Evolutionary conservation across 768 basidiomycete genomes (phyloP).

Genomic region (Boletus rubroflammeus): DNA sequence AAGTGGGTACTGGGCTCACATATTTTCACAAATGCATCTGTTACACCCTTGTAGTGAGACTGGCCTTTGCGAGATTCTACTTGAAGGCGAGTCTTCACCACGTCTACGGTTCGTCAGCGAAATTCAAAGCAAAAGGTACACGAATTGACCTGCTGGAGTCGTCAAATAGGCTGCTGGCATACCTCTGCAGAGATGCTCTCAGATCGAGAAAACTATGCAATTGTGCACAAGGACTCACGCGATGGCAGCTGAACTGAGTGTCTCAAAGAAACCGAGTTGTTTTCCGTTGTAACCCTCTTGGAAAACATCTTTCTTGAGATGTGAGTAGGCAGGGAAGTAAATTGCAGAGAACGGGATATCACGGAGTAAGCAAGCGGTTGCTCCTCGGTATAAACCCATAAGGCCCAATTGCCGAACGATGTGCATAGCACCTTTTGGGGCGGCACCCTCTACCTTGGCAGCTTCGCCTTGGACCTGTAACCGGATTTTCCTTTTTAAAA

Average conservation of each 20-base stretch:
- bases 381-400: conserved; percentile 89
- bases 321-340: conserved; percentile 85
- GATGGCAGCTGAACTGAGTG: conserved; percentile 74
- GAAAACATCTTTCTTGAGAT: conserved; percentile 91
- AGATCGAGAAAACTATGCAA: conserved; percentile 24
- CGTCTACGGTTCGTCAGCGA: conserved; percentile 52
- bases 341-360: conserved; percentile 98
- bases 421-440: conserved; percentile 83
- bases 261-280: conserved; percentile 85
- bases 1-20: conserved; percentile 47
- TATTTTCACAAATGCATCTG: conserved; percentile 88
- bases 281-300: conserved; percentile 95
- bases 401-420: conserved; percentile 92
- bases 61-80: conserved; percentile 90
- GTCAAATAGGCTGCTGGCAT: conserved; percentile 97
- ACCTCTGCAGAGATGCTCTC: conserved; percentile 54
- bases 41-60: conserved; percentile 84
- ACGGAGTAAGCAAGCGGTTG: conserved; percentile 87
- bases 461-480: conserved; percentile 95
- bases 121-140: conserved; percentile 4
- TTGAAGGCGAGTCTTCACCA: conserved; percentile 95
- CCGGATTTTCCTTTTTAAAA: conserved; percentile 72
- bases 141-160: conserved; percentile 73
- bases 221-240: conserved; percentile 52
- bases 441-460: conserved; percentile 77